A percentile compares a stretch with the other conserved stretches of the same genome.
Evolutionary conservation across 2,329 filamentous ascomycete species (phyloP).

Genomic region (Talaromyces sp.): DNA sequence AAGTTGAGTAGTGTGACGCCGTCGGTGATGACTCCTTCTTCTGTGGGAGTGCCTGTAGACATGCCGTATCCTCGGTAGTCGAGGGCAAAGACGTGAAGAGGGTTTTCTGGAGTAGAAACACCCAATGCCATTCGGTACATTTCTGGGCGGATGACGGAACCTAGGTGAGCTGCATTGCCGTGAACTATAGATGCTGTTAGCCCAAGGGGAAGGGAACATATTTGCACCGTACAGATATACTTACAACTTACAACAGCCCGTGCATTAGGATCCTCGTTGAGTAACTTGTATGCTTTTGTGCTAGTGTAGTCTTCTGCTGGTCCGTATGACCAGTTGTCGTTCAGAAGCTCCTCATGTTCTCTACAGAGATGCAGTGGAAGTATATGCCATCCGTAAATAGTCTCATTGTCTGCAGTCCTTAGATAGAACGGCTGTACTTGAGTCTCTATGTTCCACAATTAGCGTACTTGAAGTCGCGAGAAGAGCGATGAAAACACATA

Average conservation of each 20-base stretch:
- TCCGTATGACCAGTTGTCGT: constrained; percentile 54
- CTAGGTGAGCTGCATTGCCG: constrained; percentile 79
- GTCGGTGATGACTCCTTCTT: constrained; percentile 77
- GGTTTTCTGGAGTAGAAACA: constrained; percentile 59
- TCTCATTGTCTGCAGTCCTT: constrained; percentile 69
- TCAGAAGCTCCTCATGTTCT: constrained; percentile 63
- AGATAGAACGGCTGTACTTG: constrained; percentile 86
- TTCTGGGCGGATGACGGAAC: constrained; percentile 70
- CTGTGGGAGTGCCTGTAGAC: constrained; percentile 75
- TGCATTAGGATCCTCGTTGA: constrained; percentile 50
- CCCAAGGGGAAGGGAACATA: background rate
- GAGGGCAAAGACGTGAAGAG: constrained; percentile 75
- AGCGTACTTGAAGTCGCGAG: background rate
- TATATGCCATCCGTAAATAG: constrained; percentile 86
- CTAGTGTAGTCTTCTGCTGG: constrained; percentile 44
- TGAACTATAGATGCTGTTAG: constrained; percentile 34
- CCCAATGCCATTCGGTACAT: constrained; percentile 75
- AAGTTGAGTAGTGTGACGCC: constrained; percentile 71
- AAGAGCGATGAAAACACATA: constrained; percentile 39
- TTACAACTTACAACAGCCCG: constrained; percentile 51
- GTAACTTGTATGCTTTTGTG: constrained; percentile 50
- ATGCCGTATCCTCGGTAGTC: constrained; percentile 88
- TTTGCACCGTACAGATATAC: background rate
- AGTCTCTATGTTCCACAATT: constrained; percentile 55
- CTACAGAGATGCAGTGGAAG: constrained; percentile 74